These are phyloP conservation scores for Exserohilum turcica DNA, from an alignment of 2,329 filamentous ascomycete genomes.

Conservation along the genomic window DNA sequence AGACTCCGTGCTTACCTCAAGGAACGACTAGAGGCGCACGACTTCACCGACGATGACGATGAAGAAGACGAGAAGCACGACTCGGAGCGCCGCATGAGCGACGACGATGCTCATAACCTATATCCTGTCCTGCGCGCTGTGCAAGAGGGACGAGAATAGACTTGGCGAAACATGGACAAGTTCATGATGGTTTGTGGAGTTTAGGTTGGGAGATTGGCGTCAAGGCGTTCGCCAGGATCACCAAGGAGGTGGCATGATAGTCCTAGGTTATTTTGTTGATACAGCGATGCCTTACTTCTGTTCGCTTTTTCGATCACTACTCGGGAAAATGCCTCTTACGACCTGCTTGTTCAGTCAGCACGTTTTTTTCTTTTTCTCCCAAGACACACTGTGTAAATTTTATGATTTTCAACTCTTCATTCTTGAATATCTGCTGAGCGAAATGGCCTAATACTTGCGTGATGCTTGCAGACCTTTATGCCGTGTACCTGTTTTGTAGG, in stretches of 20 bases:
- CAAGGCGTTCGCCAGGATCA: conserved; percentile 15
- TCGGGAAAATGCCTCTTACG: conserved; percentile 14
- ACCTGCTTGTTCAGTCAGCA: conserved; percentile 10
- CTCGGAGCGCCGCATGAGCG: conserved; percentile 40
- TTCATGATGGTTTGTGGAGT: conserved; percentile 21
- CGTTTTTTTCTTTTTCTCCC: too few relatives aligned
- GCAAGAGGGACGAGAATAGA: conserved; percentile 46
- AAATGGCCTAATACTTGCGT: too few relatives aligned
- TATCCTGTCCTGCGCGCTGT: conserved; percentile 50
- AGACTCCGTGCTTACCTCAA: conserved; percentile 63
- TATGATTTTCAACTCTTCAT: conserved; percentile 13
- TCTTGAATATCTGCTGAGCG: conserved; percentile 3
- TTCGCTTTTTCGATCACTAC: conserved; percentile 10
- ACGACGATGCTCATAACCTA: conserved; percentile 48
- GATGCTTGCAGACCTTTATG: not conserved
- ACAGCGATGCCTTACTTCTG: conserved; percentile 12
- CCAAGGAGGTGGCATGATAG: conserved; percentile 8
- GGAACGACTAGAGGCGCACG: conserved; percentile 59
- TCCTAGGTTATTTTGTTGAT: conserved; percentile 13
- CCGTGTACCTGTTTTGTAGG: conserved; percentile 3
- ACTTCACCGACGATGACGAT: conserved; percentile 47
- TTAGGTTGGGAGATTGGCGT: conserved; percentile 17
- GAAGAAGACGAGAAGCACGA: conserved; percentile 39
- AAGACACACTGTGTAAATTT: conserved; percentile 18
- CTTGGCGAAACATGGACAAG: not conserved